Percentiles rank a stretch among this genome's conserved stretches.
Conservation (phyloP, 495 filamentous ascomycete species). For the Hyaloscypha variabilis region DNA sequence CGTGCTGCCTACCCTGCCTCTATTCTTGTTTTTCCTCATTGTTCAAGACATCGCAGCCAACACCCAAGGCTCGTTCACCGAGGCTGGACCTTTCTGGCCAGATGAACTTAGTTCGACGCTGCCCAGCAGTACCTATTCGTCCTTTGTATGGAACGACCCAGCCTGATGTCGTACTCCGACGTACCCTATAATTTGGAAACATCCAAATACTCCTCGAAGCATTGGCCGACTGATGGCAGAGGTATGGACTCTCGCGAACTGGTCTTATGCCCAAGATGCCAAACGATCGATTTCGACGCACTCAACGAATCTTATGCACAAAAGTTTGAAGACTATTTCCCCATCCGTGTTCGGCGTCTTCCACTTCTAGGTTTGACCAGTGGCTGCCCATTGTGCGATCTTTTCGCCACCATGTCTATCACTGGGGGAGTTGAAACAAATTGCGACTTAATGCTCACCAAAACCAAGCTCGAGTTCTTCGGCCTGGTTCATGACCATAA, state of each 20-base stretch:
- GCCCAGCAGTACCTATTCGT: too few species aligned
- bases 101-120: too few species aligned
- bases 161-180: too few species aligned
- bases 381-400: background rate
- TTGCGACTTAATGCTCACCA: background rate
- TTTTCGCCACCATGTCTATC: background rate
- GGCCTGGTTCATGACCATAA: too few species aligned
- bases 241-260: background rate
- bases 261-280: background rate
- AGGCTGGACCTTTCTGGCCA: too few species aligned
- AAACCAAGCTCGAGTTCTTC: background rate
- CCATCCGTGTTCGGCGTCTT: background rate
- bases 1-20: too few species aligned
- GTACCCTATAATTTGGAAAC: background rate
- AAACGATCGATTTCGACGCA: background rate
- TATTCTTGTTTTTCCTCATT: too few species aligned
- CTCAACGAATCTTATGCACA: background rate
- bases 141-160: too few species aligned
- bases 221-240: background rate
- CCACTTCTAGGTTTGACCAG: background rate
- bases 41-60: too few species aligned
- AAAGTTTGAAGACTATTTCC: too few species aligned
- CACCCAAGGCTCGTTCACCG: too few species aligned
- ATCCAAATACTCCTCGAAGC: background rate
- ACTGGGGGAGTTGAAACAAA: background rate